Percentiles rank a stretch among this genome's conserved stretches.
phyloP scores from a whole-genome alignment of 2,329 filamentous ascomycete genomes.

The Penicillium sp. region DNA sequence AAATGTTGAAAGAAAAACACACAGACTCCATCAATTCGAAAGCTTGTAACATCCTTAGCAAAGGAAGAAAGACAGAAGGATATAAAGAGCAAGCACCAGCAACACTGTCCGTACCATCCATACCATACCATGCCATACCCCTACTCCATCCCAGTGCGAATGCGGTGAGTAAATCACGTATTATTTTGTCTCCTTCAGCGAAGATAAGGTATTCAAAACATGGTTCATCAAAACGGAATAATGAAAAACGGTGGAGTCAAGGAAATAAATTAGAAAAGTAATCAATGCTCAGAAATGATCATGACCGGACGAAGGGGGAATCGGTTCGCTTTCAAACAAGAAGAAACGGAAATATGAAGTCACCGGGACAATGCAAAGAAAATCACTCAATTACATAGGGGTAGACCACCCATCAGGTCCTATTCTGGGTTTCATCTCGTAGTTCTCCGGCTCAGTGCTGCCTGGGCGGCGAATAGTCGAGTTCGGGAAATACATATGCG shows the following conservation, averaged over 20 bases:
- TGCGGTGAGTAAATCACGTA: not conserved
- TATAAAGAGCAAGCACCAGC: not conserved
- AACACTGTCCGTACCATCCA: not conserved
- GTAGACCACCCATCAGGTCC: conserved; percentile 36
- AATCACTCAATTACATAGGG: conserved; percentile 22
- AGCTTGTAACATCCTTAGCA: no score
- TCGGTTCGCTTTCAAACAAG: not conserved
- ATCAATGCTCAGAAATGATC: conserved; percentile 17
- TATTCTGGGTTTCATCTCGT: conserved; percentile 56
- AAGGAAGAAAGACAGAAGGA: not conserved
- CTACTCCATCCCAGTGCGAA: conserved; percentile 5
- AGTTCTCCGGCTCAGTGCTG: conserved; percentile 68
- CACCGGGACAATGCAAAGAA: conserved; percentile 17
- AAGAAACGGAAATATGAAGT: conserved; percentile 3
- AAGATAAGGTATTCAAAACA: not conserved
- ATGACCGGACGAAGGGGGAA: conserved; percentile 3
- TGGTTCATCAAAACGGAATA: not conserved
- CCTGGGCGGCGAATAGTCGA: conserved; percentile 67
- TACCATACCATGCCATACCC: not conserved
- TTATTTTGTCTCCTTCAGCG: not conserved
- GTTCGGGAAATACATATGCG: conserved; percentile 70
- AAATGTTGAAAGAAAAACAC: not conserved
- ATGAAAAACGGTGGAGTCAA: not conserved
- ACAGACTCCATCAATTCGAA: not conserved
- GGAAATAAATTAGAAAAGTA: conserved; percentile 19